Base-by-base conservation (phyloP, 1,284 basidiomycete species). In the Exobasidium rhododendri region DNA sequence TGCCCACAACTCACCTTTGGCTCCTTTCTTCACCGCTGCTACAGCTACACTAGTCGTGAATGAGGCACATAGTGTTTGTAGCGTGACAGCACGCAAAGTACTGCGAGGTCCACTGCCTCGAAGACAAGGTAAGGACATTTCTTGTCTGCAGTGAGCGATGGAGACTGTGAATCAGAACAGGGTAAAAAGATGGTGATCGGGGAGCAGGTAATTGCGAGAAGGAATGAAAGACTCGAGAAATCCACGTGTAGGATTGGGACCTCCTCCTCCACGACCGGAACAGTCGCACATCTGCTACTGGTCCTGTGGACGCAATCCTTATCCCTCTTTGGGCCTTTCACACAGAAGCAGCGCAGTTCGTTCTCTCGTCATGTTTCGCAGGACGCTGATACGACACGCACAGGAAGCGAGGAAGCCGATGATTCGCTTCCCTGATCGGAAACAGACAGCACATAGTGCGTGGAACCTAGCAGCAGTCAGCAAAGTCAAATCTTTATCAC, bases 341-440 rank as follows among this genome's bases (percentile, higher is more conserved):
- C 17, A 40, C 35, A 7, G 35, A 10, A 40, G 10, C 10, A 40
- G 35, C 35, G 35, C 35, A 40, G 17, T 40, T 10, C 35, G 17
- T 10, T 40, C 35, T 40, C 17, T 40, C 35, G 35, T 40, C 4
- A 50, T 50, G 47, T 50, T 50, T 50, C n/a, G 47, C 14, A 4
- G 47, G 26, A 50, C 47, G 14, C 20, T 50, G 4, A 28, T 26
- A 24, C n/a, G 47, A 50, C 14, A 14, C 26, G 57, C 46, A 22
- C 22, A 20, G 35, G 22, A 44, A 31, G 32, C n/a, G 26, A 28
- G 49, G 20, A 45, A 28, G 22, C 61, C 57, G 26, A 28, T 47
- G 4, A 62, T 47, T 24, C 52, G 45, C 40, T 59, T 59, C 22
- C 58, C 58, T 7, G 58, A 59, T 59, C 58, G 58, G 13, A 40